phyloP scores from a whole-genome alignment of 108 stramenopile species.

The Thalassiosira profunda region DNA sequence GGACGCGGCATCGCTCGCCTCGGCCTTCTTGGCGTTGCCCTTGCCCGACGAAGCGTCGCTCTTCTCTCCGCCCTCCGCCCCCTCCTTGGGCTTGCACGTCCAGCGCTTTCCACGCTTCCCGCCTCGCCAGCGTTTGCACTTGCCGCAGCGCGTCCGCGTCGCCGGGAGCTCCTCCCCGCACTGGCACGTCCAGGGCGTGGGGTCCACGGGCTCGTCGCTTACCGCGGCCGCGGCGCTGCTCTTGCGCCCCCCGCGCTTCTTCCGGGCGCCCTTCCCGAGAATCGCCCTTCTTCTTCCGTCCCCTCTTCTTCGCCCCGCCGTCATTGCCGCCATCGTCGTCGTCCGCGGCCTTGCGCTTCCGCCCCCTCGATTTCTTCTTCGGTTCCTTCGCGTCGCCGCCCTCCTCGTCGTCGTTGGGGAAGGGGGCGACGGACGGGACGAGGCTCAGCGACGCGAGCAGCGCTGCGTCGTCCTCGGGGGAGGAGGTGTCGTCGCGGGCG shows the following conservation, averaged over 20 bases:
- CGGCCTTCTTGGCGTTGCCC: not conserved
- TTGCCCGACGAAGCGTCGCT: not conserved
- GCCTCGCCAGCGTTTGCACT: constrained; percentile 29
- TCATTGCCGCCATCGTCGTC: too few relatives aligned
- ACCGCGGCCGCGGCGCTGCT: not conserved
- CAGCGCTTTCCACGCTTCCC: constrained; percentile 23
- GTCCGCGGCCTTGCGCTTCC: constrained; percentile 1
- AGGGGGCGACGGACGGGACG: constrained; percentile 10
- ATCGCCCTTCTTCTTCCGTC: not conserved
- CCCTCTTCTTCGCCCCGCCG: not conserved
- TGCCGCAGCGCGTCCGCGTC: constrained; percentile 25
- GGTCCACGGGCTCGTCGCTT: not conserved
- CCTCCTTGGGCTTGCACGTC: not conserved
- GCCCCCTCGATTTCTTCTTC: not conserved
- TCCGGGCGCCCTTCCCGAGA: too few relatives aligned
- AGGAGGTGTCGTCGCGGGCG: too few relatives aligned
- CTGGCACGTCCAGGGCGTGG: constrained; percentile 19
- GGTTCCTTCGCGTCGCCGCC: too few relatives aligned
- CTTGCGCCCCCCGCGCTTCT: too few relatives aligned
- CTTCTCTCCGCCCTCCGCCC: too few relatives aligned
- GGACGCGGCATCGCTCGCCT: not conserved
- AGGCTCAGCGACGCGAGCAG: too few relatives aligned
- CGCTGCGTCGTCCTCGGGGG: too few relatives aligned
- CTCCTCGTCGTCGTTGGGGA: constrained; percentile 14
- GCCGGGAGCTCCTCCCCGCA: constrained; percentile 13